A percentile compares a stretch with the other conserved stretches of the same genome.
These are phyloP conservation scores for Hexamita inflata DNA, from an alignment of 208 protist species.

Conservation along the genomic window DNA sequence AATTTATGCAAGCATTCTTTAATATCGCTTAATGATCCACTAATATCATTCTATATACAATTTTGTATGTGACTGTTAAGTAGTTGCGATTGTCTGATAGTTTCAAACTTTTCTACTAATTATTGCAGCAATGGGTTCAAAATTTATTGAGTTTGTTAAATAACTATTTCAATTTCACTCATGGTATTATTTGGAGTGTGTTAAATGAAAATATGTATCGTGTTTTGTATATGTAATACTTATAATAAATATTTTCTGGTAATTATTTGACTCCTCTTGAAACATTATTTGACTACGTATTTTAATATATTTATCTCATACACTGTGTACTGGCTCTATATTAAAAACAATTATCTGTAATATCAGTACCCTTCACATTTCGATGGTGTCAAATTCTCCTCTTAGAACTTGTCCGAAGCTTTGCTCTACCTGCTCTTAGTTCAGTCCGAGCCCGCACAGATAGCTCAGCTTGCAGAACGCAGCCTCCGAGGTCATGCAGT, in stretches of 20 bases:
- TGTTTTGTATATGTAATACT: not conserved
- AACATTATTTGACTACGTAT: not conserved
- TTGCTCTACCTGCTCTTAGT: not conserved
- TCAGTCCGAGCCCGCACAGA: not conserved
- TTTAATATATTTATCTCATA: not conserved
- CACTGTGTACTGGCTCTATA: not conserved
- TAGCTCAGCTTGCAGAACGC: constrained; percentile 30
- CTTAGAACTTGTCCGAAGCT: not conserved
- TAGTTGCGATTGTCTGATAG: no score
- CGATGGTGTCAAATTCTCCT: constrained; percentile 16
- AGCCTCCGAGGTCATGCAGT: constrained; percentile 27
- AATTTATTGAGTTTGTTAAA: no score
- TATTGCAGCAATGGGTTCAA: no score
- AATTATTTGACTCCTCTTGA: not conserved
- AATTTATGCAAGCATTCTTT: no score
- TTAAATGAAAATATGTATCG: no score
- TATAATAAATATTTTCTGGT: not conserved
- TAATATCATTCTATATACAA: no score
- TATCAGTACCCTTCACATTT: not conserved
- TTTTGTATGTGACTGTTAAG: no score
- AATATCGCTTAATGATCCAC: no score
- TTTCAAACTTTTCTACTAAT: no score
- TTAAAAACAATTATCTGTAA: not conserved
- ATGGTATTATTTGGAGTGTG: no score
- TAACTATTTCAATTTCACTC: no score